phyloP scores from a whole-genome alignment of 2,329 filamentous ascomycete genomes.

The Ceratocystis albifundus region DNA sequence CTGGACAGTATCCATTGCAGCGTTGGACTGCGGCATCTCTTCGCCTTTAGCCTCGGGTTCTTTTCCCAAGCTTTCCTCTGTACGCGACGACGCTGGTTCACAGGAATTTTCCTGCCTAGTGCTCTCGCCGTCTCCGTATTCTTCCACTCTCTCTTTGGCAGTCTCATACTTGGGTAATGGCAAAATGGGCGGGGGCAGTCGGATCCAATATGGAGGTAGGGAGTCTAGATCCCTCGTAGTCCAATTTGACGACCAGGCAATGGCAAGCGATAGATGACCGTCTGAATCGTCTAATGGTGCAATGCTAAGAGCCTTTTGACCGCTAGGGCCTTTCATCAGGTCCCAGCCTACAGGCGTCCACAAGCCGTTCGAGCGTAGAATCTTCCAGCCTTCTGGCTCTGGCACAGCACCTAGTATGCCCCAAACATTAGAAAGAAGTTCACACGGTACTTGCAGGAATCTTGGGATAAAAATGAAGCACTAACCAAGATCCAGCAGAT shows the following conservation, averaged over 20 bases:
- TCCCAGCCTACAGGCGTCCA: conserved; percentile 51
- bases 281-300: conserved; percentile 49
- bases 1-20: conserved; percentile 31
- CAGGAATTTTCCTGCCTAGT: background rate
- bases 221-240: conserved; percentile 41
- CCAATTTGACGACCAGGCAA: conserved; percentile 46
- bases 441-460: too few species aligned
- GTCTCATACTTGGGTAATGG: conserved; percentile 22
- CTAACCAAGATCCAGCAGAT: conserved; percentile 46
- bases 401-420: conserved; percentile 39
- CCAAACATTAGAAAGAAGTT: background rate
- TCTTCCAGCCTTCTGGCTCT: conserved; percentile 46
- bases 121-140: background rate
- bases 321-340: conserved; percentile 43
- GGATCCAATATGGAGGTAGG: conserved; percentile 50
- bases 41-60: background rate
- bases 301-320: conserved; percentile 41
- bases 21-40: background rate
- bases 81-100: background rate
- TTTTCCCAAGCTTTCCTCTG: background rate
- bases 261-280: conserved; percentile 46
- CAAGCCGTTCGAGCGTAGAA: conserved; percentile 45
- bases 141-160: conserved; percentile 11
- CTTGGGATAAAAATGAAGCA: background rate
- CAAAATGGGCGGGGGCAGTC: conserved; percentile 32